Conservation (phyloP, 2,329 filamentous ascomycete genomes). For the Fulvia fulva region DNA sequence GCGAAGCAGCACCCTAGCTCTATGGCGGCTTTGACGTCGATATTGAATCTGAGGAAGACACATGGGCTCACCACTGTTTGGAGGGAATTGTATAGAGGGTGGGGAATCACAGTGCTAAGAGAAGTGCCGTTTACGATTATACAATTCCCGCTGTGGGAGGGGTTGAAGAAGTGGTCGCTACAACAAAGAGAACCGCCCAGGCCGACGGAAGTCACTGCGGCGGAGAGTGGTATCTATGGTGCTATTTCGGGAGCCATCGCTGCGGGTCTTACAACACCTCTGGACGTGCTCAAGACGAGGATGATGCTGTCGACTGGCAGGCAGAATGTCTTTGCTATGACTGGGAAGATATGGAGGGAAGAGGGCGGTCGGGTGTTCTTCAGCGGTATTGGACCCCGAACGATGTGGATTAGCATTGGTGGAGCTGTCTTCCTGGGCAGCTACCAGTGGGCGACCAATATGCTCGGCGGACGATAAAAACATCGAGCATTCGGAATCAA, state of each 20-base stretch:
- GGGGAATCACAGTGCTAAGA: conserved; percentile 85
- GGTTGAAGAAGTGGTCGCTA: conserved; percentile 70
- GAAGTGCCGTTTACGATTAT: conserved; percentile 97
- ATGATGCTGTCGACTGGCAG: conserved; percentile 82
- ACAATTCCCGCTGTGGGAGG: conserved; percentile 96
- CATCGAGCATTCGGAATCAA: conserved; percentile 27
- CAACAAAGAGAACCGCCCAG: conserved; percentile 30
- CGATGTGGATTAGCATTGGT: conserved; percentile 92
- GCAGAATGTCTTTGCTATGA: conserved; percentile 56
- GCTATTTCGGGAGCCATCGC: conserved; percentile 79
- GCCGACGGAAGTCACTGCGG: conserved; percentile 58
- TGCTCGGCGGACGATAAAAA: conserved; percentile 50
- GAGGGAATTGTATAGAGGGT: conserved; percentile 85
- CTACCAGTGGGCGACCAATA: conserved; percentile 84
- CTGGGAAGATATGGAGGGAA: conserved; percentile 61
- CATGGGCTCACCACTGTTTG: conserved; percentile 57
- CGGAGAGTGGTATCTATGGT: conserved; percentile 81
- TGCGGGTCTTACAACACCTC: conserved; percentile 81
- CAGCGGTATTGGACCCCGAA: conserved; percentile 71
- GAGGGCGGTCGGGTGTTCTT: conserved; percentile 68
- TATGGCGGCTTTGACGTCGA: conserved; percentile 63
- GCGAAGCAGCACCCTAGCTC: conserved; percentile 74
- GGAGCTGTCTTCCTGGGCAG: conserved; percentile 92
- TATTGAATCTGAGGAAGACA: conserved; percentile 47
- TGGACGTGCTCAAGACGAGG: conserved; percentile 94